Percentiles rank a stretch among this genome's conserved stretches.
Conservation (phyloP, 208 protist genomes). For the Crithidia sp. region DNA sequence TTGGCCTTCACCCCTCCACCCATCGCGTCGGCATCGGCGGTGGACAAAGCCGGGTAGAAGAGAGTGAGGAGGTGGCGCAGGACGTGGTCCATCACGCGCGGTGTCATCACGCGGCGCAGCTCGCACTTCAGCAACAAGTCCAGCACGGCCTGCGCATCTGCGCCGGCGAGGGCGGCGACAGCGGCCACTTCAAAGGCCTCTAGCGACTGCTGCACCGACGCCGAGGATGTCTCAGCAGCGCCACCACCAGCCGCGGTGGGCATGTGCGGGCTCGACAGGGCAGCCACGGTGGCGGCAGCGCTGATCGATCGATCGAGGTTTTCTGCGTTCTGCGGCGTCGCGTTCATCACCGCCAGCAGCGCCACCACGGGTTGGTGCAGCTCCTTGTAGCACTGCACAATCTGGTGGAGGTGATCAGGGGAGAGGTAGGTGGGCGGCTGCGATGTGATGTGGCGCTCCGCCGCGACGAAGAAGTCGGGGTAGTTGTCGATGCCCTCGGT, state of each 20-base stretch:
- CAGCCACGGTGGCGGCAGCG: slow-evolving; percentile 24
- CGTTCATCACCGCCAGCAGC: slow-evolving; percentile 51
- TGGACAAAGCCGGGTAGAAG: slow-evolving; percentile 35
- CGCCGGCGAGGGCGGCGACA: slow-evolving; percentile 34
- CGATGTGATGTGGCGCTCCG: slow-evolving; percentile 64
- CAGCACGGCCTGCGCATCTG: slow-evolving; percentile 51
- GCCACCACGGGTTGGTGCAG: slow-evolving; percentile 65
- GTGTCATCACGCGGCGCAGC: slow-evolving; percentile 60
- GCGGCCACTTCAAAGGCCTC: slow-evolving; percentile 55
- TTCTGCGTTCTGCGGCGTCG: slow-evolving; percentile 19
- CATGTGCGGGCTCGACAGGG: slow-evolving; percentile 13
- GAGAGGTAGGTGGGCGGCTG: slow-evolving; percentile 52
- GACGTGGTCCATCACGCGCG: slow-evolving; percentile 54
- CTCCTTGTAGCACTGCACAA: slow-evolving; percentile 73
- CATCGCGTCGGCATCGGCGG: not conserved
- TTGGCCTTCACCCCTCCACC: not conserved
- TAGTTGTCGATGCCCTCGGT: slow-evolving; percentile 57
- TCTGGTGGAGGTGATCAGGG: slow-evolving; percentile 50
- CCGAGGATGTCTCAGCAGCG: not conserved
- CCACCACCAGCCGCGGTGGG: not conserved
- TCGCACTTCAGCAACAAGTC: slow-evolving; percentile 76
- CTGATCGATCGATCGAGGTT: slow-evolving; percentile 30
- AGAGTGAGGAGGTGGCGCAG: slow-evolving; percentile 47
- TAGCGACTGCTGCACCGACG: slow-evolving; percentile 34
- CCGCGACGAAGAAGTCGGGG: slow-evolving; percentile 80